These are phyloP conservation scores for Syzygium grande DNA, from an alignment of 345 rosid species.

Conservation along the genomic window DNA sequence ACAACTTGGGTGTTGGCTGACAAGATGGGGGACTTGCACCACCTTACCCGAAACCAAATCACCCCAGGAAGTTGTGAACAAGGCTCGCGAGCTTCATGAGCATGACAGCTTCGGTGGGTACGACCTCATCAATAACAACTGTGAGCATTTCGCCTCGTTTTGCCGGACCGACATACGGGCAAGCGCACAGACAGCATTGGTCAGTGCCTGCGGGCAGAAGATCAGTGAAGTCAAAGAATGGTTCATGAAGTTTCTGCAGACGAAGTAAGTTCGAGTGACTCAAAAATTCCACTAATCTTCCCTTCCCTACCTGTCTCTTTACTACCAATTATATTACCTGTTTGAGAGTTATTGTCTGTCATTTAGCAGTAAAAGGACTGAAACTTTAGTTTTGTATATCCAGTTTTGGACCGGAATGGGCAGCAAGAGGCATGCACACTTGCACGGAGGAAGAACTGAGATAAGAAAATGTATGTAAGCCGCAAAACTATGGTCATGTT, in stretches of 20 bases:
- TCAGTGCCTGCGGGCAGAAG: background rate
- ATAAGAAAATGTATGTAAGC: background rate
- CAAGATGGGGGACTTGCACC: background rate
- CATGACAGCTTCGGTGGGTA: background rate
- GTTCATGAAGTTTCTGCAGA: background rate
- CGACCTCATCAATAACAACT: background rate
- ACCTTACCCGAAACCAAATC: background rate
- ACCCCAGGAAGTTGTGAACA: background rate
- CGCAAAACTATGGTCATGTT: background rate
- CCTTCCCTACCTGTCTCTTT: background rate
- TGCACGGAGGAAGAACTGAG: background rate
- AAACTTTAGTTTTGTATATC: background rate
- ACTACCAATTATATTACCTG: background rate
- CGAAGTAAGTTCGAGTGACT: background rate
- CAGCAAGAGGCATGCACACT: background rate
- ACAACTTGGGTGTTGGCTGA: background rate
- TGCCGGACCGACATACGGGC: background rate
- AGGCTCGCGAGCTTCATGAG: background rate
- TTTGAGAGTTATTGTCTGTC: background rate
- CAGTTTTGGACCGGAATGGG: background rate
- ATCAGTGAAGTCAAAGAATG: background rate
- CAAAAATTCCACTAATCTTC: background rate
- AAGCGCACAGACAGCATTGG: background rate
- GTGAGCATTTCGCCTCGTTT: background rate
- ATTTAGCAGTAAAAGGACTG: background rate